These are phyloP conservation scores for Saraca asoca DNA, from an alignment of 331 rosid species.

Conservation along the genomic window DNA sequence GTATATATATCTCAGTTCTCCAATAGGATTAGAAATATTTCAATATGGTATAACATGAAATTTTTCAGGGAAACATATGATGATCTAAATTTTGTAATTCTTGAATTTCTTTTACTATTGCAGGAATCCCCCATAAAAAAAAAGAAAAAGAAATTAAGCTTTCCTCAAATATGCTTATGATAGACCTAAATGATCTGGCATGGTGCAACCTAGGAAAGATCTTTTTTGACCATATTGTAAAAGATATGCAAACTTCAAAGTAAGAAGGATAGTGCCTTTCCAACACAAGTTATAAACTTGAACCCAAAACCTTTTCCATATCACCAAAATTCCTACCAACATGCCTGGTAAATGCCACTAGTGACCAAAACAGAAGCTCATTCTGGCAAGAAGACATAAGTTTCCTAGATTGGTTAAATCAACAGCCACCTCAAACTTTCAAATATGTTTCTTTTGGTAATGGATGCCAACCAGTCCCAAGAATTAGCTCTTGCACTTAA, in stretches of 20 bases:
- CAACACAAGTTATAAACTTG: not conserved
- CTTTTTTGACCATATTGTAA: not conserved
- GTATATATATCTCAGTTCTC: no score
- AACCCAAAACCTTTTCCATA: not conserved
- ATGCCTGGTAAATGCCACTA: no score
- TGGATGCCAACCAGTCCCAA: no score
- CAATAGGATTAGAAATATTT: no score
- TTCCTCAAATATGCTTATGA: not conserved
- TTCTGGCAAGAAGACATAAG: not conserved
- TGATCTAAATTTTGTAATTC: not conserved
- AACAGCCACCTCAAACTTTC: not conserved
- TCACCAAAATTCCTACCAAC: not conserved
- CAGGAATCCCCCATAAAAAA: slow-evolving; percentile 14
- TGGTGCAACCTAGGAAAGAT: not conserved
- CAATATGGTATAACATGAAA: no score
- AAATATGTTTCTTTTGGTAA: no score
- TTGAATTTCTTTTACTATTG: not conserved
- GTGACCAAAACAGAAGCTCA: no score
- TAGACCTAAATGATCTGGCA: not conserved
- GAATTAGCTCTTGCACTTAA: no score
- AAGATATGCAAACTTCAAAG: not conserved
- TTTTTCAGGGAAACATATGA: not conserved
- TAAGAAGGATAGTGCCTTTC: not conserved
- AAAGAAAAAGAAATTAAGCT: slow-evolving; percentile 12
- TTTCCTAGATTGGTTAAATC: slow-evolving; percentile 1